phyloP scores from a whole-genome alignment of 1,284 basidiomycete genomes.

The Microstroma glucosiphilum region DNA sequence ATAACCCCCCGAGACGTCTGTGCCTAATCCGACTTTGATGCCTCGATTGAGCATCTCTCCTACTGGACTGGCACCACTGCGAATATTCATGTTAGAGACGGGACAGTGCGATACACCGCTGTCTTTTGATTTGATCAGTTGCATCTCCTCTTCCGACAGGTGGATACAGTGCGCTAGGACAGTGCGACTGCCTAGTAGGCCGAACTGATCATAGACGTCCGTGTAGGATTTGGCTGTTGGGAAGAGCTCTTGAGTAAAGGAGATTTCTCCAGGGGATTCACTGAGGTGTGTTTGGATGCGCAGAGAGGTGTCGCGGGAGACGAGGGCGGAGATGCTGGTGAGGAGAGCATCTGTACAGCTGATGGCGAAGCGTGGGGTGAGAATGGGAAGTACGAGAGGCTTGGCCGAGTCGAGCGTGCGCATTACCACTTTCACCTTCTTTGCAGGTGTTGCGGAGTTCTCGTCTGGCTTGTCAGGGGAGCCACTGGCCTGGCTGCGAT shows the following conservation, averaged over 20 bases:
- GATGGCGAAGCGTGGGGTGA: slow-evolving; percentile 93
- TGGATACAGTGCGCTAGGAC: slow-evolving; percentile 86
- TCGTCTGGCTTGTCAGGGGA: neutral
- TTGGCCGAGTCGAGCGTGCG: slow-evolving; percentile 19
- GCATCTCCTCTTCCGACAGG: slow-evolving; percentile 66
- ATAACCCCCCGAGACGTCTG: slow-evolving; percentile 85
- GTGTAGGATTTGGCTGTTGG: slow-evolving; percentile 51
- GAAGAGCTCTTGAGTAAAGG: slow-evolving; percentile 64
- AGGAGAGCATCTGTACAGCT: slow-evolving; percentile 77
- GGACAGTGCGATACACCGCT: slow-evolving; percentile 89
- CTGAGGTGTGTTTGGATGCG: slow-evolving; percentile 88
- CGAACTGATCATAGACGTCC: slow-evolving; percentile 70
- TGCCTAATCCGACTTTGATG: slow-evolving; percentile 77
- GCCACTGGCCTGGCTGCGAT: neutral
- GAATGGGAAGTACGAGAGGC: slow-evolving; percentile 70
- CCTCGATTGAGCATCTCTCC: slow-evolving; percentile 72
- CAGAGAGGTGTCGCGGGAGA: slow-evolving; percentile 52
- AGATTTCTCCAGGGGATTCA: slow-evolving; percentile 75
- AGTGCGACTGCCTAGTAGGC: slow-evolving; percentile 71
- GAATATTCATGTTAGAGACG: slow-evolving; percentile 75
- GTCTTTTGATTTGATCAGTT: slow-evolving; percentile 62
- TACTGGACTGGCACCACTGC: slow-evolving; percentile 73
- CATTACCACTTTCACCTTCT: no score
- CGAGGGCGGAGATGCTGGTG: slow-evolving; percentile 60
- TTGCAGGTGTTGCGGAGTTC: no score